A percentile compares a stretch with the other conserved stretches of the same genome.
These are phyloP conservation scores for Aspergillus arachidicola DNA, from an alignment of 2,329 filamentous ascomycete genomes.

Conservation along the genomic window DNA sequence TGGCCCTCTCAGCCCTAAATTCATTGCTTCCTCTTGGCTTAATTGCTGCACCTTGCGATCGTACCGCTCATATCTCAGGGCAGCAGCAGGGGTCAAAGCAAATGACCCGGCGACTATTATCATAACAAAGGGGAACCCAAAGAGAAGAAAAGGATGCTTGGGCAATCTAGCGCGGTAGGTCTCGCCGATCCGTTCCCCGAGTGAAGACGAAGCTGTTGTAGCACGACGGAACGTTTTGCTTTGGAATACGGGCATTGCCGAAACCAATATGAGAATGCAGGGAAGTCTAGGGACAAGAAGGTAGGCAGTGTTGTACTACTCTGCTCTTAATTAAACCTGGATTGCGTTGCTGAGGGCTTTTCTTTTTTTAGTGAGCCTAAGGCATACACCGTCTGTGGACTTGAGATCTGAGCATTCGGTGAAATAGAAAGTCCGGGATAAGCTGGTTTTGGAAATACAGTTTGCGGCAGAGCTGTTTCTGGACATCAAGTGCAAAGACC, in stretches of 20 bases:
- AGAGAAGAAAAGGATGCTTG: constrained; percentile 84
- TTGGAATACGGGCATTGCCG: constrained; percentile 64
- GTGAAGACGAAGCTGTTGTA: constrained; percentile 49
- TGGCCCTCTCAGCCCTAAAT: constrained; percentile 68
- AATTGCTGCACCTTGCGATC: constrained; percentile 87
- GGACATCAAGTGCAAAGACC: constrained; percentile 3
- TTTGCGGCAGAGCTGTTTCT: constrained; percentile 8
- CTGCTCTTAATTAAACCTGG: neutral
- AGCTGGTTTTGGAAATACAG: constrained; percentile 11
- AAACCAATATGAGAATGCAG: neutral
- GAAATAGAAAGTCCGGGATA: constrained; percentile 21
- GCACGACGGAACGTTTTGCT: constrained; percentile 71
- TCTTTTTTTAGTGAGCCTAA: neutral
- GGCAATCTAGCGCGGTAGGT: constrained; percentile 75
- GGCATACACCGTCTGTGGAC: neutral
- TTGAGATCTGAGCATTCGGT: constrained; percentile 8
- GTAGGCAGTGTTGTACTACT: neutral
- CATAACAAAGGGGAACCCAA: constrained; percentile 88
- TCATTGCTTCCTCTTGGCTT: constrained; percentile 82
- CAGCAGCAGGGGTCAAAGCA: constrained; percentile 89
- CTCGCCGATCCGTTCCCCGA: constrained; percentile 70
- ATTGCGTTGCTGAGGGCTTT: neutral
- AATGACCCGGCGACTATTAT: constrained; percentile 93
- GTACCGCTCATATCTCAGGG: constrained; percentile 88
- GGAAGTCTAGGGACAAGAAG: neutral